Percentiles rank a stretch among this genome's conserved stretches.
phyloP scores from a whole-genome alignment of 2,329 filamentous ascomycete species.

The Ambrosiella xylebori region DNA sequence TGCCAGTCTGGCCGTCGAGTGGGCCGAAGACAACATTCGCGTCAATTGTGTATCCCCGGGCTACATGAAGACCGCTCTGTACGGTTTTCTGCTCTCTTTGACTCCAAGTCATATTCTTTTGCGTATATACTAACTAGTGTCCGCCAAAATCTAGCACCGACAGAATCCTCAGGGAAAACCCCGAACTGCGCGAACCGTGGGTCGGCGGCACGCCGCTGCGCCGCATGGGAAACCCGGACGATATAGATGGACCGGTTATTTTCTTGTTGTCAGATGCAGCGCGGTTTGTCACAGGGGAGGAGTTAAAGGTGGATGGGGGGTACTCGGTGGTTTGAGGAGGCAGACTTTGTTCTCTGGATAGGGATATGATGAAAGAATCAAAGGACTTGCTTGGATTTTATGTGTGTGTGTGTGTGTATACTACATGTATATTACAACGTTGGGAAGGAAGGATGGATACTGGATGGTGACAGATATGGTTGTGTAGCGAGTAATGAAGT shows the following conservation, averaged over 20 bases:
- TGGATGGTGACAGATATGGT: no score
- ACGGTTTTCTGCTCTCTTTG: slow-evolving; percentile 23
- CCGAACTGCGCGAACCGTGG: slow-evolving; percentile 79
- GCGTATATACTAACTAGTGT: background rate
- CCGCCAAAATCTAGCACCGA: slow-evolving; percentile 43
- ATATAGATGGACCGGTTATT: slow-evolving; percentile 83
- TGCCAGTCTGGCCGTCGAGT: slow-evolving; percentile 78
- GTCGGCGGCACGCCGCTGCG: slow-evolving; percentile 80
- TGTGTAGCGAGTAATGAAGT: no score
- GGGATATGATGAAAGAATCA: no score
- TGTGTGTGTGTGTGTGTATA: no score
- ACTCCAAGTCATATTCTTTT: background rate
- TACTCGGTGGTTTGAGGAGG: slow-evolving; percentile 41
- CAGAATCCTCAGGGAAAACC: slow-evolving; percentile 88
- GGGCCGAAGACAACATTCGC: slow-evolving; percentile 72
- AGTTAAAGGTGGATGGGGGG: slow-evolving; percentile 72
- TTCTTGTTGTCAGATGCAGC: slow-evolving; percentile 71
- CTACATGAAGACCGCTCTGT: slow-evolving; percentile 92
- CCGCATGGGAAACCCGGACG: slow-evolving; percentile 82
- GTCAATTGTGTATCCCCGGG: slow-evolving; percentile 93
- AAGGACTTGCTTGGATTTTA: no score
- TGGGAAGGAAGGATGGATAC: no score
- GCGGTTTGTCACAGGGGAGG: slow-evolving; percentile 53
- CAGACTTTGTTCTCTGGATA: no score
- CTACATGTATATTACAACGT: no score